Evolutionary conservation across 2,329 filamentous ascomycete genomes (phyloP), one percentile per base, ranked within the genome.

Genomic region (Ophiostoma himal-ulmi): DNA sequence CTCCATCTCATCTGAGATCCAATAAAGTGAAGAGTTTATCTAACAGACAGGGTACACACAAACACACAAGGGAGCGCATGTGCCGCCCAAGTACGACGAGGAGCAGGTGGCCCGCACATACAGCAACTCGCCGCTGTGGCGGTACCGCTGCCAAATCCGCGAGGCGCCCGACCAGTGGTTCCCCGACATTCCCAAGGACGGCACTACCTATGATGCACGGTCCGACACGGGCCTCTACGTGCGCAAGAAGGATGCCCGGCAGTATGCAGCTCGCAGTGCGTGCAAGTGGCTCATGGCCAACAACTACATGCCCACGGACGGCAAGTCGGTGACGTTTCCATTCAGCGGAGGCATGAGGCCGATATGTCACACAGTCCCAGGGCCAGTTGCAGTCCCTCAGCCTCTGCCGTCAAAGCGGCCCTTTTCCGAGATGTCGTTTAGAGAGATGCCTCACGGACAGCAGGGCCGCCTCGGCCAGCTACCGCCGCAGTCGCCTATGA

Each of bases 191-290:
- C 65, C 65, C 22, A 39, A 48, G 65, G 70, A 72, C n/a, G 70
- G 34, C 14, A 34, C 26, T 11, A 34, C 13, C 71, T 26, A 82
- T 81, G 20, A 71, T 75, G 0, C 82, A 14, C 72, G 75, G 0
- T 66, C 72, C 7, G 76, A 76, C 6, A 70, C 14, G 37, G 22
- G 62, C 67, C 41, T 68, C 0, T 87, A 86, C 69, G 70, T 76
- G 13, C 78, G 75, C 36, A 86, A 86, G 74, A 86, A 84, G 79
- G 82, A 82, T 48, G 84, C 86, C 34, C 86, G 84, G 76, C 79
- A 82, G 72, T 85, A 83, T 73, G 85, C 85, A 0, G 84, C 85
- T 30, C 81, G 81, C 73, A 80, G 79, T 14, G 84, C 84, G 34
- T 73, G 82, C 30, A 76, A 79, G 8, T 84, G 80, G 78, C 77